These are phyloP conservation scores for Stephania japonica DNA, from an alignment of 164 flowering plant genomes.

Conservation along the genomic window DNA sequence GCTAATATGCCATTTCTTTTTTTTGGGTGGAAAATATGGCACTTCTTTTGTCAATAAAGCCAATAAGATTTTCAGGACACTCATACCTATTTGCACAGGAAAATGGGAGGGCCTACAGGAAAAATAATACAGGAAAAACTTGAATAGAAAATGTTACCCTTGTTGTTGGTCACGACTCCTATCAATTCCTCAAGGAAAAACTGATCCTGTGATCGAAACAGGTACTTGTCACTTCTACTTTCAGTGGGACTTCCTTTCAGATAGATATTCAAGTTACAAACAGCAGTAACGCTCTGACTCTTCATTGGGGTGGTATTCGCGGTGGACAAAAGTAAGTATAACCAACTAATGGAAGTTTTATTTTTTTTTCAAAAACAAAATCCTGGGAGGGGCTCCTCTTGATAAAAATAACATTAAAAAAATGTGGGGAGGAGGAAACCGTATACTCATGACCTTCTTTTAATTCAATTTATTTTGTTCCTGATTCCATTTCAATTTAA, in stretches of 20 bases:
- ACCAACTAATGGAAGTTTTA: neutral
- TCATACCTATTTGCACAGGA: neutral
- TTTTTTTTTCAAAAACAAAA: neutral
- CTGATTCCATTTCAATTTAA: neutral
- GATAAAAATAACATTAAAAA: no score
- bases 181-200: neutral
- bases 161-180: neutral
- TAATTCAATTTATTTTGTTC: neutral
- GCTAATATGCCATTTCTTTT: no score
- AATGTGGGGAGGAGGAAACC: no score
- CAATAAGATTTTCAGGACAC: neutral
- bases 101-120: neutral
- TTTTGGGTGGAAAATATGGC: neutral
- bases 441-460: no score
- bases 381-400: no score
- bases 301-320: conserved; percentile 87
- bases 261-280: conserved; percentile 56
- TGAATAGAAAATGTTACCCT: neutral
- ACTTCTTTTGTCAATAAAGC: neutral
- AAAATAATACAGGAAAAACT: neutral
- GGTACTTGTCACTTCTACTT: conserved; percentile 50
- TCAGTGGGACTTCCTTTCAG: conserved; percentile 33
- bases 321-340: conserved; percentile 58
- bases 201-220: conserved; percentile 28
- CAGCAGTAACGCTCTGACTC: conserved; percentile 48